These are phyloP conservation scores for Meripilus lineatus DNA, from an alignment of 1,284 basidiomycete genomes.

Conservation along the genomic window DNA sequence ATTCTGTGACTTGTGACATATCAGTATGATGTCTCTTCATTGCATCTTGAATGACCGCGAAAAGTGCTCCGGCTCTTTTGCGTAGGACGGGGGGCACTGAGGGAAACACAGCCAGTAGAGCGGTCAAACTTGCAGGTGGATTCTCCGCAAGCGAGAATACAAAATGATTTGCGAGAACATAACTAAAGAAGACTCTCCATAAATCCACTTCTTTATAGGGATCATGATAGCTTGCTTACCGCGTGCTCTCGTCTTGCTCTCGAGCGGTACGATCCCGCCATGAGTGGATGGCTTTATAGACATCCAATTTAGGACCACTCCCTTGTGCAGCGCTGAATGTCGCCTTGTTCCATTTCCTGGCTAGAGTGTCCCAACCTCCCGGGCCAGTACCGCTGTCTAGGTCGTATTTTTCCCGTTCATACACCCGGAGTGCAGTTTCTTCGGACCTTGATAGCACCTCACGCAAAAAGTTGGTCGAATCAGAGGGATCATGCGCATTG, in stretches of 20 bases:
- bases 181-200: slow-evolving; percentile 34
- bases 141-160: slow-evolving; percentile 67
- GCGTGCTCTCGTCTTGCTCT: slow-evolving; percentile 83
- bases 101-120: slow-evolving; percentile 50
- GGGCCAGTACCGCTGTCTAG: slow-evolving; percentile 55
- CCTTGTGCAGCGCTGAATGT: slow-evolving; percentile 34
- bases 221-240: slow-evolving; percentile 41
- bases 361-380: slow-evolving; percentile 72
- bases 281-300: slow-evolving; percentile 74
- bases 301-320: slow-evolving; percentile 42
- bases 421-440: slow-evolving; percentile 68
- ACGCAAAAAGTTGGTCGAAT: slow-evolving; percentile 33
- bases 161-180: slow-evolving; percentile 69
- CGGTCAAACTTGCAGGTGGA: slow-evolving; percentile 56
- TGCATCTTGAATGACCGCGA: slow-evolving; percentile 52
- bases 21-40: too few species aligned
- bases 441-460: slow-evolving; percentile 66
- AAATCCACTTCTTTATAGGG: neutral
- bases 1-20: too few species aligned
- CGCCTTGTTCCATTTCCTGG: slow-evolving; percentile 76
- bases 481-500: slow-evolving; percentile 23
- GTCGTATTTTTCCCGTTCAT: slow-evolving; percentile 70
- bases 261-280: slow-evolving; percentile 86
- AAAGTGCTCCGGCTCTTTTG: slow-evolving; percentile 54
- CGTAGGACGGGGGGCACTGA: slow-evolving; percentile 58